Base-by-base conservation (phyloP, 139 green algal species). In the Chlamydomonas incerta region DNA sequence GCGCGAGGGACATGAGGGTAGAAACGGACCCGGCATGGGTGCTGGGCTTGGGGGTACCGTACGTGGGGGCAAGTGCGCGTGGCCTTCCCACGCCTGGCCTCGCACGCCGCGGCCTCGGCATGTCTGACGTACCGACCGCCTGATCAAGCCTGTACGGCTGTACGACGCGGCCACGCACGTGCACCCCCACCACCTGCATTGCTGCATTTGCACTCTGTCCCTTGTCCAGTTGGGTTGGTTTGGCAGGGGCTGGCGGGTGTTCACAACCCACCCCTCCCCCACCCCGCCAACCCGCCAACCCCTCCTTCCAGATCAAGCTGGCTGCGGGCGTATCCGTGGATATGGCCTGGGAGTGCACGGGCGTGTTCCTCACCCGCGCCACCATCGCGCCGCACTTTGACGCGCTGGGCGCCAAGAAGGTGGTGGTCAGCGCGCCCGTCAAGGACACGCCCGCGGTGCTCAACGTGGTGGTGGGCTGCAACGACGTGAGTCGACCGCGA, bases 391-490 rank as follows among this genome's bases (percentile, higher is more conserved):
- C 93, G 24, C 97, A 95, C 86, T 96, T 98, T 90, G 89, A 94
- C 37, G 70, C 85, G 50, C 34, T 80, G 5, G 86, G 89, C 41
- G 89, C 94, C 35, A 92, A 90, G 35, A 93, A 93, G 82, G 86
- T 98, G 50, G 88, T 97, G 33, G 95, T 98, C 17, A 94, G 90
- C 11, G 95, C 95, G 46, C 95, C 95, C 17, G 93, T 97, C 31
- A 97, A 98, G 91, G 95, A 97, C 69, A 63, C 91, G 14, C 37
- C 89, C 62, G 91, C 93, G 5, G 95, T 96, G 71, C 90, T 96
- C 55, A 98, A 97, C 83, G 91, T 98, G 24, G 95, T 98, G 24
- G 89, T 95, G 55, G 95, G 95, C 24, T 90, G 91, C 81, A 98
- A 98, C 73, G 87, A 98, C 41, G 90, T 93, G 67, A 83, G 82